Percentiles rank a stretch among this genome's conserved stretches.
phyloP scores from a whole-genome alignment of 164 flowering plant species.

The Chloranthus sessilifolius region DNA sequence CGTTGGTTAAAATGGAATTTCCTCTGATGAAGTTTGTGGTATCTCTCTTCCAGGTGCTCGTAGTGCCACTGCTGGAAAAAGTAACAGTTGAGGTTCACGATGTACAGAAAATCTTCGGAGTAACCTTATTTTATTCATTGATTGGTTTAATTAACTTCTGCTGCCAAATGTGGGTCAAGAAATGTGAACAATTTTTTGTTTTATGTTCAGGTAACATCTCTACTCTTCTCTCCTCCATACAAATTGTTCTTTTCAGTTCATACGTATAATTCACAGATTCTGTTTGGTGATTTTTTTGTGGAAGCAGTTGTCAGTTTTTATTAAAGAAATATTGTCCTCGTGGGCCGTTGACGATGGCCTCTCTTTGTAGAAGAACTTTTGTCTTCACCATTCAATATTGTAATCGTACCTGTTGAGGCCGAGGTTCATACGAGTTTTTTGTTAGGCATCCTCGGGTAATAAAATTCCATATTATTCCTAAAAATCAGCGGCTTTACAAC shows the following conservation, averaged over 20 bases:
- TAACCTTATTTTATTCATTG: constrained; percentile 16
- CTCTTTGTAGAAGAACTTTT: constrained; percentile 6
- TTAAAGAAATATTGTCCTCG: not conserved
- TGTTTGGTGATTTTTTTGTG: not conserved
- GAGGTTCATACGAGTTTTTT: constrained; percentile 24
- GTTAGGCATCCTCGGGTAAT: constrained; percentile 26
- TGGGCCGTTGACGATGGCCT: constrained; percentile 11
- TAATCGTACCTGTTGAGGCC: not conserved
- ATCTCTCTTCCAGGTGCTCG: constrained; percentile 4
- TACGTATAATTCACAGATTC: no score
- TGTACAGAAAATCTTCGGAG: constrained; percentile 22
- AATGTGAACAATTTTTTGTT: not conserved
- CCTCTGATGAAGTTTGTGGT: constrained; percentile 5
- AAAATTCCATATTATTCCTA: not conserved
- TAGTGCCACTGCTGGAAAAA: not conserved
- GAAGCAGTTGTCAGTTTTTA: constrained; percentile 6
- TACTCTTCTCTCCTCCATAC: not conserved
- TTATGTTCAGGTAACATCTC: constrained; percentile 18
- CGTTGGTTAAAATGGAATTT: not conserved
- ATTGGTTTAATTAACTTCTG: constrained; percentile 13
- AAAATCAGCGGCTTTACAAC: no score
- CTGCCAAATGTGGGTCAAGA: constrained; percentile 7
- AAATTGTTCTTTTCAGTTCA: not conserved
- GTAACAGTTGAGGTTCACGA: constrained; percentile 8
- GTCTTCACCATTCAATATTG: not conserved